Evolutionary conservation across 2,329 filamentous ascomycete species (phyloP), one percentile per base, ranked within the genome.

Genomic region (Emmonsia crescens): DNA sequence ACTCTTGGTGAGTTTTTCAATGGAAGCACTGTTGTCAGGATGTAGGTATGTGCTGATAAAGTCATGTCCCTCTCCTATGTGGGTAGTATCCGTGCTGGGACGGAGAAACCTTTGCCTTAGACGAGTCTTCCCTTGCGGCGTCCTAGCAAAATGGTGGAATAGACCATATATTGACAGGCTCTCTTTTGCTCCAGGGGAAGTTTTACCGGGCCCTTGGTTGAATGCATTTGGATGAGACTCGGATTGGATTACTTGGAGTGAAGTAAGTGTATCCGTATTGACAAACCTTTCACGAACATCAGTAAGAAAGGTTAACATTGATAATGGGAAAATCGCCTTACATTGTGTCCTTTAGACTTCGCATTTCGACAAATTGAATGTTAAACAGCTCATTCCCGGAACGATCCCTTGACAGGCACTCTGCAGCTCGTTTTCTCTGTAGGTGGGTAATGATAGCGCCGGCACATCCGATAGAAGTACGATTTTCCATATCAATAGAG

Each of bases 361-460:
- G 91, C 84, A 90, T 92, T 68, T 89, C 82, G 12, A 96, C 74
- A 0, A 79, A 80, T 29, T 75, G 78, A 31, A 96, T 78, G 6
- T 78, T 80, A 66, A 89, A 89, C 49, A 83, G 75, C 10, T 77
- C 68, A n/a, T 76, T 72, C 2, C 80, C 79, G 36, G 79, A 78
- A 16, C 78, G 74, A 63, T 88, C 84, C 33, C 83, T 82, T 1
- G 85, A 83, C 2, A 87, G 76, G 68, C 85, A 87, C 42, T 84
- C 81, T 2, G 83, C 80, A 46, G 85, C 82, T 70, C 82, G 82
- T 67, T 85, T 82, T 59, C 89, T 85, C 67, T 90, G 85, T 29
- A 96, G 74, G 66, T 95, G 89, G 5, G 83, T 82, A n/a, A 97
- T 76, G 2, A 97, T 77, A 31, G 92, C 92, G n/a, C 92, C 91